Evolutionary conservation across 768 basidiomycete species (phyloP), one percentile per base, ranked within the genome.

Genomic region (Tulasnella calospora): DNA sequence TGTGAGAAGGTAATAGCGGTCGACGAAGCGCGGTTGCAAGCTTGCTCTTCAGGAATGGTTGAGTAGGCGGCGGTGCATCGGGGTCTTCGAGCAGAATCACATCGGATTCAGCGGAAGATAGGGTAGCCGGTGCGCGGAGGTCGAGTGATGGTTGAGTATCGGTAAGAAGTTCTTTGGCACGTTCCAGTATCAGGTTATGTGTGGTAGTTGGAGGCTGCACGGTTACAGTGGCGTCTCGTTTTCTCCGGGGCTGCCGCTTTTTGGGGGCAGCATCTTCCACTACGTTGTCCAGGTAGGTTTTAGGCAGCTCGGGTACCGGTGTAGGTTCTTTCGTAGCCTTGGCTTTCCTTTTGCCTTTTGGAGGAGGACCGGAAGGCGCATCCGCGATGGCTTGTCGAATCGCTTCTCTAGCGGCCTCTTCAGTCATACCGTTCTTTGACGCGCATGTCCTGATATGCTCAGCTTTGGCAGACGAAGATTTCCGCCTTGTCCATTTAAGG

Each of bases 391-490:
- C 71, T 2, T 8, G 71, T 38, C 17, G 12, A 10, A 36, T 71
- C n/a, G 17, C 35, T 15, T 71, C 71, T 38, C 80, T 79, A 17
- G 80, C 74, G 23, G 82, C 13, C 80, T 88, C 86, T 36, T 85
- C 84, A 7, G 94, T 82, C 35, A 92, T 85, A 36, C 85, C 79
- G 2, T 83, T 83, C 83, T 91, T 94, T 83, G 88, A 90, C 17
- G 91, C 89, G 82, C 94, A 95, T 8, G 86, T 85, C 72, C 86
- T 86, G 55, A 95, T 88, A 82, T 95, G 94, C 3, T 86, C 80
- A 82, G 88, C 83, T 83, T 95, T 95, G 81, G 91, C 89, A 23
- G 84, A 80, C 15, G 84, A 84, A 4, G 88, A 88, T 83, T 95
- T 95, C 76, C 88, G 87, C 17, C 89, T 84, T 4, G 92, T 94